phyloP scores from a whole-genome alignment of 495 filamentous ascomycete genomes.

The Lepidopterella palustris region DNA sequence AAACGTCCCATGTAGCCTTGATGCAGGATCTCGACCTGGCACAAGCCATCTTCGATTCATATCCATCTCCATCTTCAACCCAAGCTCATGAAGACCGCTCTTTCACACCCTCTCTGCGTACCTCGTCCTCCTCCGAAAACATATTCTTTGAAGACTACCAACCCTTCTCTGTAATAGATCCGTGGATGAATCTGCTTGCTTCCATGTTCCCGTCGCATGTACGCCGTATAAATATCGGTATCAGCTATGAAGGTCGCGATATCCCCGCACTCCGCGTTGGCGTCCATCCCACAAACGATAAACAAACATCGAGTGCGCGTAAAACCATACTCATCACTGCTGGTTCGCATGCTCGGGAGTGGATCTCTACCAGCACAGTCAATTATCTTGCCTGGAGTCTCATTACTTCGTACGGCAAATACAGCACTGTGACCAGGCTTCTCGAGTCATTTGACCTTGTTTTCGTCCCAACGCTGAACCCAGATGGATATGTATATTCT shows the following conservation, averaged over 20 bases:
- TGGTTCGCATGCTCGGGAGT: slow-evolving; percentile 86
- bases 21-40: slow-evolving; percentile 67
- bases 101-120: slow-evolving; percentile 28
- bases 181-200: slow-evolving; percentile 84
- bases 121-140: slow-evolving; percentile 35
- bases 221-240: slow-evolving; percentile 65
- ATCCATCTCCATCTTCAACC: slow-evolving; percentile 45
- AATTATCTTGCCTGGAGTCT: slow-evolving; percentile 85
- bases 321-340: slow-evolving; percentile 80
- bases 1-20: slow-evolving; percentile 63
- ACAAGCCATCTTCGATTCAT: slow-evolving; percentile 68
- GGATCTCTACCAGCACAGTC: slow-evolving; percentile 92
- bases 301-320: slow-evolving; percentile 41
- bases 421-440: slow-evolving; percentile 59
- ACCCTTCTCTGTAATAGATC: slow-evolving; percentile 65
- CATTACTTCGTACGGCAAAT: slow-evolving; percentile 71
- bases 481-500: slow-evolving; percentile 89
- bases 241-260: slow-evolving; percentile 77
- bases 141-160: slow-evolving; percentile 88
- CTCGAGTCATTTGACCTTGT: slow-evolving; percentile 78
- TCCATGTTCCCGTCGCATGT: slow-evolving; percentile 83
- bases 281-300: slow-evolving; percentile 43
- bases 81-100: slow-evolving; percentile 22
- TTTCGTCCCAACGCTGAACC: slow-evolving; percentile 85
- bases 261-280: slow-evolving; percentile 81